Evolutionary conservation across 1,139 yeast genomes (phyloP), one percentile per base, ranked within the genome.

Genomic region (Lodderomyces theae): DNA sequence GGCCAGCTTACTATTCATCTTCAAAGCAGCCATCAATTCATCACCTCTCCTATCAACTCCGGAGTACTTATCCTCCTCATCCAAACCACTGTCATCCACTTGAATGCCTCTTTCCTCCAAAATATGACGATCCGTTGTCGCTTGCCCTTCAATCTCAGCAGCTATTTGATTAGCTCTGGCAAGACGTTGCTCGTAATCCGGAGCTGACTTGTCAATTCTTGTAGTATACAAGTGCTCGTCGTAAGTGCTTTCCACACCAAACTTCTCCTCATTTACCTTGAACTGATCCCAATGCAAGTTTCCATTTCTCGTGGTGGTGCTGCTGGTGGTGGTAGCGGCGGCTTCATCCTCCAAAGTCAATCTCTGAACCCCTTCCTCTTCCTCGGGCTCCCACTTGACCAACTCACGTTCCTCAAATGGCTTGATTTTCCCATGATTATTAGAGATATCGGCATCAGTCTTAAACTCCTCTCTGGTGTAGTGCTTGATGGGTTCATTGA

Each of bases 1-100:
- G 30, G 8, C 7, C 22, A 11, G 12, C 10, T 34, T 34, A 34
- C 22, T 34, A 33, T 43, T 19, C 21, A 30, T 12, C 19, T 63
- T 71, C 50, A 80, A 69, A 4, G 85, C 81, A 3, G 85, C 85
- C 72, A 81, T 73, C 44, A 81, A 63, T 44, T 80, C 86, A 49
- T 77, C 81, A 23, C 85, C 85, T 50, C 85, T 69, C 51, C 69
- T 59, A 44, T 72, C 78, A 40, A 92, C 98, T 35, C 97, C 97
- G 2, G 97, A 88, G 58, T 90, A 92, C 63, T 86, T 86, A 61
- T 89, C 97, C 60, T 94, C 99, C 64, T 92, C 98, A 60, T 92
- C 97, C 52, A 86, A 51, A 2, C 95, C 96, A 47, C 86, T 77
- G 57, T 87, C 96, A 57, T 87, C 96, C 31, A 85, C 77, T 16